These are phyloP conservation scores for Citrullus amarus DNA, from an alignment of 306 rosid genomes.

Conservation along the genomic window DNA sequence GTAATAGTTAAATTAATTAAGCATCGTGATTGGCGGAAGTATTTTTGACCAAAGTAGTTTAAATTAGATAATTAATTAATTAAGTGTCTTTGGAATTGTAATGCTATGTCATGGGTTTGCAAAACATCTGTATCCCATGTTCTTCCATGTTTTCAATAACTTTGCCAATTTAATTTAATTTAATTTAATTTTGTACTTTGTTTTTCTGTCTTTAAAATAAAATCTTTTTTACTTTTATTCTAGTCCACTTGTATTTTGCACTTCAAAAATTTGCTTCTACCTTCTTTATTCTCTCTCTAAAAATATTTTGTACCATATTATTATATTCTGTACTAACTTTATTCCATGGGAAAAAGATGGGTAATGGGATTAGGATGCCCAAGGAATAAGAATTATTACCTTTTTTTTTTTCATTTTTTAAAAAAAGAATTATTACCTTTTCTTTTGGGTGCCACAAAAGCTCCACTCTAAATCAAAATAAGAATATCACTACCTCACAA, in stretches of 20 bases:
- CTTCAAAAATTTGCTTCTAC: not conserved
- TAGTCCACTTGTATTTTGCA: not conserved
- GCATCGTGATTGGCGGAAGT: slow-evolving; percentile 65
- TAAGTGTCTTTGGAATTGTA: not conserved
- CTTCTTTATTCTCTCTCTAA: not conserved
- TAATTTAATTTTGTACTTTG: too few species aligned
- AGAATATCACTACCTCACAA: not conserved
- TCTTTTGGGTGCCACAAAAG: slow-evolving; percentile 5
- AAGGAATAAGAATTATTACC: slow-evolving; percentile 48
- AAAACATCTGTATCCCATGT: slow-evolving; percentile 44
- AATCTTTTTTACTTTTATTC: not conserved
- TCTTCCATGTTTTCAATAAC: slow-evolving; percentile 21
- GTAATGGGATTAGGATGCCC: slow-evolving; percentile 32
- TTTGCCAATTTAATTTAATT: too few species aligned
- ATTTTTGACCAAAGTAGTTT: not conserved
- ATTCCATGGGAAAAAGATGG: slow-evolving; percentile 22
- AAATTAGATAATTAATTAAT: too few species aligned
- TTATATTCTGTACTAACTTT: slow-evolving; percentile 31
- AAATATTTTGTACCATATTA: slow-evolving; percentile 10
- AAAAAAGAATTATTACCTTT: slow-evolving; percentile 21
- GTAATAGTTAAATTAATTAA: not conserved
- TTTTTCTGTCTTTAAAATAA: not conserved
- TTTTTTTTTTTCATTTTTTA: not conserved
- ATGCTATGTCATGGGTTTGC: not conserved
- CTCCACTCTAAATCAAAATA: slow-evolving; percentile 31